Evolutionary conservation across 495 filamentous ascomycete species (phyloP).

Genomic region (Parathielavia appendiculata): DNA sequence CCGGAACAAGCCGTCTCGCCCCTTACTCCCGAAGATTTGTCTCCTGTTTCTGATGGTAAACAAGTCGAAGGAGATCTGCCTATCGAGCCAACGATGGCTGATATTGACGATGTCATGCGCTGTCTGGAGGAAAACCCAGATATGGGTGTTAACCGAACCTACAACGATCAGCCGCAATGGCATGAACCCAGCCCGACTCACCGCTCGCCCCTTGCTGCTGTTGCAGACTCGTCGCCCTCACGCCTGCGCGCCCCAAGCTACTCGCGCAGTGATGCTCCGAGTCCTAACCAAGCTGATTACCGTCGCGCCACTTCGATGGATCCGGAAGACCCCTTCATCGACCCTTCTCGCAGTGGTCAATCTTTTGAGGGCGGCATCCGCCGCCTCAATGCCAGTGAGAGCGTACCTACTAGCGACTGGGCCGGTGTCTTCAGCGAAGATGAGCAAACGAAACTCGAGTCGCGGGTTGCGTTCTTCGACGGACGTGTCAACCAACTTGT

Average conservation of each 20-base stretch:
- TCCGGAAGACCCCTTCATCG: constrained; percentile 47
- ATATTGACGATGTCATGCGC: constrained; percentile 82
- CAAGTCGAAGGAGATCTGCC: constrained; percentile 11
- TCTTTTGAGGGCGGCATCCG: constrained; percentile 54
- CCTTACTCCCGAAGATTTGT: constrained; percentile 10
- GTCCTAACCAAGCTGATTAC: constrained; percentile 56
- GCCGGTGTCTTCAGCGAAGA: constrained; percentile 76
- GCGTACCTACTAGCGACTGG: constrained; percentile 81
- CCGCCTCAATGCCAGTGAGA: constrained; percentile 58
- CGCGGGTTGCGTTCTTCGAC: constrained; percentile 75
- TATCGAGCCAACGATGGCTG: constrained; percentile 60
- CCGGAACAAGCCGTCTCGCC: constrained; percentile 15
- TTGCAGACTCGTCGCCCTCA: constrained; percentile 48
- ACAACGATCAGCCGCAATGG: constrained; percentile 43
- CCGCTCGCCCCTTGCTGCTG: constrained; percentile 32
- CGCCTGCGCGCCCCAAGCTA: constrained; percentile 52
- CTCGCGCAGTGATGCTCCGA: constrained; percentile 66
- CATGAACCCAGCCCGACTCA: constrained; percentile 39
- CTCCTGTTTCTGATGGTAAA: constrained; percentile 13
- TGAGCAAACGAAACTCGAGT: constrained; percentile 73
- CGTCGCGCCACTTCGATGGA: constrained; percentile 36
- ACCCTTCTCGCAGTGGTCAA: constrained; percentile 36
- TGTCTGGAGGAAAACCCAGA: constrained; percentile 69
- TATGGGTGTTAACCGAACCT: constrained; percentile 61
- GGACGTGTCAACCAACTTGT: constrained; percentile 80